Base-by-base conservation (phyloP, 306 rosid genomes). In the Lathyrus aphaca region DNA sequence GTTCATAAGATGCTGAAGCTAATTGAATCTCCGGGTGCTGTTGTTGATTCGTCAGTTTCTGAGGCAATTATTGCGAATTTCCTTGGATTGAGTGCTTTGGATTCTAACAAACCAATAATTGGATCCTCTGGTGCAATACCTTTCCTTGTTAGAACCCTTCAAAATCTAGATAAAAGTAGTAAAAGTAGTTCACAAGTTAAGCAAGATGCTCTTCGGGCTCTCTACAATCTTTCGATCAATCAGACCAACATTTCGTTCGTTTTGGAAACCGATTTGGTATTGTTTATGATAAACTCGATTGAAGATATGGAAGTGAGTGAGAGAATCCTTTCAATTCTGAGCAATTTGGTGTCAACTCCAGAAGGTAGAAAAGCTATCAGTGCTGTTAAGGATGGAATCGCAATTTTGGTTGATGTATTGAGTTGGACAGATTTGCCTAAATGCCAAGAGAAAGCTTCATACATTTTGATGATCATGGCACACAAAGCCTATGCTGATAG, bases 91-190 rank as follows among this genome's bases (percentile, higher is more conserved):
- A 91, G 97, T 66, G 99, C 99, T 57, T 74, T 95, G 81, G 99
- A 95, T 75, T 80, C 83, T 2, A 95, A 95, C 62, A 95, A 95
- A 86, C 87, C 89, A 12, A 74, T 95, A 29, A 89, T 95, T 51
- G 99, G 99, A 58, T 89, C 97, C 37, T 95, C 99, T 0, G 97
- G 97, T 60, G 97, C 99, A 51, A 81, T 95, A 62, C 92, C 89
- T 6, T 89, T 95, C 80, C 79, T 95, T 35, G 89, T 89, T 35
- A 82, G 82, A 66, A 84, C 75, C 45, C 86, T 95, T 18, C 38
- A 82, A 68, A 74, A 79, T 70, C 77, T 59, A 19, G 80, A 76
- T 23, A 54, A 74, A 25, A 57, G 61, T 56, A 7, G 63, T 29
- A 56, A 56, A 35, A 73, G 71, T 16, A 63, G 85, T 77, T 53